Evolutionary conservation across 2,329 filamentous ascomycete genomes (phyloP), one percentile per base, ranked within the genome.

Genomic region (Ophiostoma novo-ulmi): DNA sequence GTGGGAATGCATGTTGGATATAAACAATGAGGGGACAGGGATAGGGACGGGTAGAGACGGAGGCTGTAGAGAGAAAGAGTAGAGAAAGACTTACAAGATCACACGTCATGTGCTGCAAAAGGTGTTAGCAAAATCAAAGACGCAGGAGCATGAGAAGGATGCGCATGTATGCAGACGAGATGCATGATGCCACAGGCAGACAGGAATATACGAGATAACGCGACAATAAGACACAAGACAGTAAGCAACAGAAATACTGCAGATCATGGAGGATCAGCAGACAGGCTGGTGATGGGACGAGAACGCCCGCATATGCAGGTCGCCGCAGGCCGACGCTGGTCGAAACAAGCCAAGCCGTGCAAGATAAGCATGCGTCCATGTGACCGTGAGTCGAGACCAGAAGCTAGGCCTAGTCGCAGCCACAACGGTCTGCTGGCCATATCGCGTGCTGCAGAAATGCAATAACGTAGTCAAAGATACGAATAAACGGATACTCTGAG

Each of bases 101-200:
- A 85, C 92, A 94, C 79, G 91, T 94, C 91, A 94, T 94, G 87
- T 94, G 92, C 91, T 93, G 82, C 17, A 41, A 77, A 76, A 75
- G 80, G 52, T 13, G 64, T 72, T 69, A 72, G 71, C 64, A 77
- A 20, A 17, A 36, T 20, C 8, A 38, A 13, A 35, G n/a, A 69
- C 17, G 78, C 5, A 55, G 78, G 22, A 31, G 31, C 3, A 55
- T 4, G 55, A 26, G 22, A 39, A 52, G 22, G 58, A 64, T 20
- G 35, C 17, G 26, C 13, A 22, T 35, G 36, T 7, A 39, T 38
- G 35, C 17, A 65, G 38, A 41, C 8, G 22, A 4, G 17, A 65
- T n/a, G 35, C 44, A 35, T 31, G 35, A 65, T 17, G 36, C 7
- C 5, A 22, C 63, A 67, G 36, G n/a, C 7, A 41, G 61, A n/a